These are phyloP conservation scores for Raffaelea arxii DNA, from an alignment of 2,329 filamentous ascomycete genomes.

Conservation along the genomic window DNA sequence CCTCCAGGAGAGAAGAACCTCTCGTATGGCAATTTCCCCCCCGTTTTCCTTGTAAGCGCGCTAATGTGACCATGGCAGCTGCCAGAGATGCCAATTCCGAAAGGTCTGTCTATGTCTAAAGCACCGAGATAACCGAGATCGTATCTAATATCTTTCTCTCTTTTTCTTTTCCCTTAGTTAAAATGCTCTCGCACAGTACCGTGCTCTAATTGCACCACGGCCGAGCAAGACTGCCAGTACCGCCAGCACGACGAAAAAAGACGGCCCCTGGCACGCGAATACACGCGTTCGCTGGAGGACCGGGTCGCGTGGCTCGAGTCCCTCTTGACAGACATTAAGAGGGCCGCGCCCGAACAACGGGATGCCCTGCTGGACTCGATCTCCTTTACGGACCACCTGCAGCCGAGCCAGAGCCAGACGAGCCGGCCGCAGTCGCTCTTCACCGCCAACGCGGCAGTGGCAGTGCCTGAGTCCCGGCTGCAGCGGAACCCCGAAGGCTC, in stretches of 20 bases:
- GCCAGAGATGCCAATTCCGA: conserved; percentile 1
- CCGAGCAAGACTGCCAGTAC: not conserved
- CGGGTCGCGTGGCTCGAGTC: not conserved
- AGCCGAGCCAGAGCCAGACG: not conserved
- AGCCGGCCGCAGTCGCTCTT: not conserved
- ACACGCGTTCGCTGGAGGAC: not conserved
- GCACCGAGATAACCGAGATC: no score
- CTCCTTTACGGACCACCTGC: not conserved
- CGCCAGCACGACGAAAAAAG: not conserved
- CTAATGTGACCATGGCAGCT: no score
- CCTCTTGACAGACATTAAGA: not conserved
- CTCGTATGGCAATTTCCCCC: no score
- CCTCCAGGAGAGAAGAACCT: no score
- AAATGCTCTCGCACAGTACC: not conserved
- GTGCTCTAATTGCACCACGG: not conserved
- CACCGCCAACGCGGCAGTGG: not conserved
- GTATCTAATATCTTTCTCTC: not conserved
- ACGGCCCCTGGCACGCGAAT: not conserved
- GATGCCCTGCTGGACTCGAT: not conserved
- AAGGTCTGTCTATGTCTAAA: not conserved
- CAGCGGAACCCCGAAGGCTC: not conserved
- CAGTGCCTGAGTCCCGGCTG: not conserved
- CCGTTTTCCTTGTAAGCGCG: no score
- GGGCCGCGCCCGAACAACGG: not conserved
- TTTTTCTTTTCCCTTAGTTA: not conserved